A percentile compares a stretch with the other conserved stretches of the same genome.
Evolutionary conservation across 306 rosid species (phyloP).

Genomic region (Vigna angularis): DNA sequence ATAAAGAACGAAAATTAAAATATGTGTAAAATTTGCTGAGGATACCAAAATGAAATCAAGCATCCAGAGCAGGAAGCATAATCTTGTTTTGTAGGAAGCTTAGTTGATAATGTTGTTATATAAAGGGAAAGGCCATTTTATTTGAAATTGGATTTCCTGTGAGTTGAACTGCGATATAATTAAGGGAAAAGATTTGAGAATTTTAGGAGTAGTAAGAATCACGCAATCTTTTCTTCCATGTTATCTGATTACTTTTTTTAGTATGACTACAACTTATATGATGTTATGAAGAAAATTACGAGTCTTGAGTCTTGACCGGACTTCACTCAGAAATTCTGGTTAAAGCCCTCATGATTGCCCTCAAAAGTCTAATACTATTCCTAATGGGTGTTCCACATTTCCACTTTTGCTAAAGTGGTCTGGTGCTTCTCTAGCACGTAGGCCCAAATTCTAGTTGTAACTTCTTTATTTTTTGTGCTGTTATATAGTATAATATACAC

Average conservation of each 20-base stretch:
- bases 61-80: not conserved
- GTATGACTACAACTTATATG: too few species aligned
- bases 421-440: conserved; percentile 37
- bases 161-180: not conserved
- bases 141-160: not conserved
- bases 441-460: conserved; percentile 43
- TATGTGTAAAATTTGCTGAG: too few species aligned
- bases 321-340: conserved; percentile 49
- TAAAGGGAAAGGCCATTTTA: conserved; percentile 16
- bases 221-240: not conserved
- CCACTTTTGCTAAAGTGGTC: conserved; percentile 54
- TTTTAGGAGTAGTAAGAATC: not conserved
- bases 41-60: not conserved
- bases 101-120: conserved; percentile 19
- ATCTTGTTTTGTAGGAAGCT: conserved; percentile 1
- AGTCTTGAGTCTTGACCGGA: not conserved
- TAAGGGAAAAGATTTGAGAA: not conserved
- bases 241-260: not conserved
- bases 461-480: not conserved
- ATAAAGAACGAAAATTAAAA: too few species aligned
- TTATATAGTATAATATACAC: not conserved
- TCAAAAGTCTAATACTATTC: conserved; percentile 19
- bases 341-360: conserved; percentile 37
- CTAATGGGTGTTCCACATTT: conserved; percentile 44
- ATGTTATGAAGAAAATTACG: not conserved